Base-by-base conservation (phyloP, 352 stramenopile species). In the Pythium pyrilobum region DNA sequence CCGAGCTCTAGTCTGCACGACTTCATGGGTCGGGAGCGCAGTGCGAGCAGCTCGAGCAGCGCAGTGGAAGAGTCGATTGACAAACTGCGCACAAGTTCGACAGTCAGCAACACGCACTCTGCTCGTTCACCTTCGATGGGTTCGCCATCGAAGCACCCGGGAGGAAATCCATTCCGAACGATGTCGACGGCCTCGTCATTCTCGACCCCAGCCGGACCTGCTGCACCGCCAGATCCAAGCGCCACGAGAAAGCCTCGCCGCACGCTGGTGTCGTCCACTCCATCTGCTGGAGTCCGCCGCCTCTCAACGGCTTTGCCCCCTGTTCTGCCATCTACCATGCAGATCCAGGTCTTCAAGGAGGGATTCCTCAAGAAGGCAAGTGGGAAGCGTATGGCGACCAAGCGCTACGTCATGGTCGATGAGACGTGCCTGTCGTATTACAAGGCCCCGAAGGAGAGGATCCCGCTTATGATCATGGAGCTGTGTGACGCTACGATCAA, bases 401-500 rank as follows among this genome's bases (percentile, higher is more conserved):
- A 94, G 62, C 82, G 86, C 4, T 92, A 94, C 61, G 86, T 96
- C 34, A 82, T 95, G 62, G 71, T 94, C 15, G 86, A 96, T 48
- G 80, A 93, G 44, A 67, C 81, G 5, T 92, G 80, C 51, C 55
- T 95, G 42, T 85, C 85, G 15, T 90, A 89, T 64, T 95, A 93
- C 73, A 95, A 93, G 67, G 74, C 71, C 0, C 70, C 83, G 16
- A 91, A 89, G 29, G 85, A 95, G 48, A 77, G 77, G 49, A 89
- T 95, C 45, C 86, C 85, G 49, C 63, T 95, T 21, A 85, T 87
- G 66, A 87, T 94, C 54, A 71, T 94, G 24, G 81, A 94, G 59
- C 64, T 92, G 10, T 85, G 82, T 31, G 81, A 95, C 52, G 76
- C 81, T 18, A 85, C 69, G 12, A 79, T 96, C 57, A 87, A 88